Evolutionary conservation across 352 stramenopile genomes (phyloP).

Genomic region (Phytophthora sp.): DNA sequence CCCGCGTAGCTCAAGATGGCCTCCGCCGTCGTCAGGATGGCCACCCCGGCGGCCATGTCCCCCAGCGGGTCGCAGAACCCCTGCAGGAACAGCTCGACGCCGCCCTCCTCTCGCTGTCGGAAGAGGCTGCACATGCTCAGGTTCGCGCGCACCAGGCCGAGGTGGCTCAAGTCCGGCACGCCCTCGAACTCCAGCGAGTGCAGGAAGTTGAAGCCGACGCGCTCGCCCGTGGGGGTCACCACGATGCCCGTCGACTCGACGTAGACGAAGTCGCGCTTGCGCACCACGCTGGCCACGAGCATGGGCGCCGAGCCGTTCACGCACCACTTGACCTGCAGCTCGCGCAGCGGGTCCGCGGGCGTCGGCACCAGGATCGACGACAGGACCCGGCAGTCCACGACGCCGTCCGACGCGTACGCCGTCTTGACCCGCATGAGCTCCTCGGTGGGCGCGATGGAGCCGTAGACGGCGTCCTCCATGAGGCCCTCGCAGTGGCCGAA

Average conservation of each 20-base stretch:
- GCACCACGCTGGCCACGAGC: slow-evolving; percentile 43
- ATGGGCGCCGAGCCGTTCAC: slow-evolving; percentile 49
- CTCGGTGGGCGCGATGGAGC: slow-evolving; percentile 44
- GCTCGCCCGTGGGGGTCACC: slow-evolving; percentile 37
- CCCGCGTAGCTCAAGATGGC: slow-evolving; percentile 31
- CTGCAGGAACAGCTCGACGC: slow-evolving; percentile 48
- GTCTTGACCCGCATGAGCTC: slow-evolving; percentile 61
- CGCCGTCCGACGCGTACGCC: slow-evolving; percentile 52
- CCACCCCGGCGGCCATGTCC: slow-evolving; percentile 31
- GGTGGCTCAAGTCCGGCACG: slow-evolving; percentile 29
- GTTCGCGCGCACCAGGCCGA: slow-evolving; percentile 45
- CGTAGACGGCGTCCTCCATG: slow-evolving; percentile 67
- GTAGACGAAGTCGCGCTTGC: slow-evolving; percentile 60
- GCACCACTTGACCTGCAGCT: slow-evolving; percentile 53
- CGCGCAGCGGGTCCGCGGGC: slow-evolving; percentile 38
- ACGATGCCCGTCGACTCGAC: slow-evolving; percentile 51
- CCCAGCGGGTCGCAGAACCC: slow-evolving; percentile 35
- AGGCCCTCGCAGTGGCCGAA: slow-evolving; percentile 38
- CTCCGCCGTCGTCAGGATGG: slow-evolving; percentile 37
- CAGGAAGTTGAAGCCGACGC: slow-evolving; percentile 57
- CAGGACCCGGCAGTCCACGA: slow-evolving; percentile 54
- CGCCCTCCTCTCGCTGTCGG: slow-evolving; percentile 41
- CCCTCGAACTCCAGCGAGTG: slow-evolving; percentile 57
- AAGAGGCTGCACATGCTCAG: slow-evolving; percentile 59
- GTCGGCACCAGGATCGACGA: slow-evolving; percentile 39